Evolutionary conservation across 352 stramenopile genomes (phyloP).

Genomic region (Phytophthora niederhauseri): DNA sequence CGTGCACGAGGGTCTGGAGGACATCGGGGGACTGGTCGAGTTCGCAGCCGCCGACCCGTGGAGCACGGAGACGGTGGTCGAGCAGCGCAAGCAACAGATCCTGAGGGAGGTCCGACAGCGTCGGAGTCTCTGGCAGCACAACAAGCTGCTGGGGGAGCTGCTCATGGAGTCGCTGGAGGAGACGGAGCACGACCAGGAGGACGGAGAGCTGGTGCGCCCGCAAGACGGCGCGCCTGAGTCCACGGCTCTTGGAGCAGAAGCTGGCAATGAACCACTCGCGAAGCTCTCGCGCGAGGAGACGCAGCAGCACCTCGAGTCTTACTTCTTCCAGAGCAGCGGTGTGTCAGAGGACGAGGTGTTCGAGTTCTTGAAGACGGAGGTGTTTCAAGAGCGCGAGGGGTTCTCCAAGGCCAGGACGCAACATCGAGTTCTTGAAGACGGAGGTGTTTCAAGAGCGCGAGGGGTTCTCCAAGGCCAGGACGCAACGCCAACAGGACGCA

Average conservation of each 20-base stretch:
- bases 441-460: slow-evolving; percentile 42
- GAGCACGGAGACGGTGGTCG: slow-evolving; percentile 33
- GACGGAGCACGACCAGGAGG: slow-evolving; percentile 31
- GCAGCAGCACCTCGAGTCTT: slow-evolving; percentile 43
- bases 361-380: slow-evolving; percentile 39
- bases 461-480: slow-evolving; percentile 26
- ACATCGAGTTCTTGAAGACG: slow-evolving; percentile 39
- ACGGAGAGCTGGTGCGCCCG: slow-evolving; percentile 16
- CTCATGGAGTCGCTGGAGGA: slow-evolving; percentile 47
- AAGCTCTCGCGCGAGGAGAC: slow-evolving; percentile 47
- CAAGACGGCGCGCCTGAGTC: slow-evolving; percentile 18
- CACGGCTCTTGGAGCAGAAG: slow-evolving; percentile 11
- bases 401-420: slow-evolving; percentile 34
- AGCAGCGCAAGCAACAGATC: slow-evolving; percentile 37
- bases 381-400: slow-evolving; percentile 36
- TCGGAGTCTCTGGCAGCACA: slow-evolving; percentile 57
- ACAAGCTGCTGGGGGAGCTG: slow-evolving; percentile 54
- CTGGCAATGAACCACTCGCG: slow-evolving; percentile 23
- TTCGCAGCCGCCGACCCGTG: slow-evolving; percentile 41
- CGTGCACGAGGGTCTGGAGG: slow-evolving; percentile 41
- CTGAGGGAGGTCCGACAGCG: slow-evolving; percentile 43
- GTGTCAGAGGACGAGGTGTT: slow-evolving; percentile 43
- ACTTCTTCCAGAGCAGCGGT: slow-evolving; percentile 44
- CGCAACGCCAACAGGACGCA: slow-evolving; percentile 32
- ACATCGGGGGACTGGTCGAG: slow-evolving; percentile 42